A percentile compares a stretch with the other conserved stretches of the same genome.
Conservation (phyloP, 306 rosid genomes). For the Malus domestica region ASM211411v1 NC_041803.1:1433501-1434000, state of each 20-base stretch:
- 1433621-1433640: background rate
- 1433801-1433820: background rate
- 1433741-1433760: no score
- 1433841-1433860: background rate
- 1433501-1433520: background rate
- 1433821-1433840: no score
- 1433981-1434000: constrained; percentile 28
- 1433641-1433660: background rate
- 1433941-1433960: constrained; percentile 52
- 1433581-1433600: no score
- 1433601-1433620: no score
- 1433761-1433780: background rate
- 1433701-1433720: no score
- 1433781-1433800: background rate
- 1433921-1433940: constrained; percentile 53
- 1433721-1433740: no score
- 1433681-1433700: no score
- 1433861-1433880: constrained; percentile 56
- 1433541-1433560: background rate
- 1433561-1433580: background rate
- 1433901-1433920: constrained; percentile 55
- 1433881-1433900: constrained; percentile 59
- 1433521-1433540: background rate
- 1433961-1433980: constrained; percentile 69
- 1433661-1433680: no score